A percentile compares a stretch with the other conserved stretches of the same genome.
phyloP scores from a whole-genome alignment of 352 stramenopile species.

The Globisporangium takayamanum region DNA sequence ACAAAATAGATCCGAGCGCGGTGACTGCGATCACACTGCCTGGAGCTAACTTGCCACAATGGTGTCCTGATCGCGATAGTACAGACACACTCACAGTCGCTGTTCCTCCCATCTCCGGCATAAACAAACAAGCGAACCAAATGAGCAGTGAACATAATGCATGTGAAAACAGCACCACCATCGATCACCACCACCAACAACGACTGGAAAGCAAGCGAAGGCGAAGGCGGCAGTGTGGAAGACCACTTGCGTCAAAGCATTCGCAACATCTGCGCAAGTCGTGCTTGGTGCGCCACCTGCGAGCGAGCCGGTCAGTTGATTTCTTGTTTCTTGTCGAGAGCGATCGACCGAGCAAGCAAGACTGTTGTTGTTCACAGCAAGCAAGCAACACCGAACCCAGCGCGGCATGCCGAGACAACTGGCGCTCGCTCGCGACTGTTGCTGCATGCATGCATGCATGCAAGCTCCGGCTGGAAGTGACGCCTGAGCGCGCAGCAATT shows the following conservation, averaged over 20 bases:
- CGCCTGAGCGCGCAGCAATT: neutral
- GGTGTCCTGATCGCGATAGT: conserved; percentile 2
- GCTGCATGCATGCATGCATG: neutral
- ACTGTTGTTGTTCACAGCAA: neutral
- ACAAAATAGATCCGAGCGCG: neutral
- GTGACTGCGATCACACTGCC: neutral
- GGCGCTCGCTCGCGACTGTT: neutral
- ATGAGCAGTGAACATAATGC: no score
- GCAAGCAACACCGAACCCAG: neutral
- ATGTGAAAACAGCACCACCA: no score
- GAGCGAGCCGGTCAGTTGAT: neutral
- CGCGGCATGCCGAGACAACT: neutral
- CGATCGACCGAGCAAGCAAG: neutral
- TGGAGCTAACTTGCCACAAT: conserved; percentile 1
- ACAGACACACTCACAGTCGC: neutral
- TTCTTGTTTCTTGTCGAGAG: neutral
- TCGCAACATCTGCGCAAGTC: neutral
- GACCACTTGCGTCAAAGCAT: neutral
- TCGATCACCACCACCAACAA: no score
- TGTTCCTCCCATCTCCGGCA: neutral
- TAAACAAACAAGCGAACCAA: neutral
- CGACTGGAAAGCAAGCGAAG: no score
- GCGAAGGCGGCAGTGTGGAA: no score
- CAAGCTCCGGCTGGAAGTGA: neutral
- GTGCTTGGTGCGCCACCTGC: neutral